Conservation (phyloP, 2,329 filamentous ascomycete species). For the Fusarium vanettenii region DNA sequence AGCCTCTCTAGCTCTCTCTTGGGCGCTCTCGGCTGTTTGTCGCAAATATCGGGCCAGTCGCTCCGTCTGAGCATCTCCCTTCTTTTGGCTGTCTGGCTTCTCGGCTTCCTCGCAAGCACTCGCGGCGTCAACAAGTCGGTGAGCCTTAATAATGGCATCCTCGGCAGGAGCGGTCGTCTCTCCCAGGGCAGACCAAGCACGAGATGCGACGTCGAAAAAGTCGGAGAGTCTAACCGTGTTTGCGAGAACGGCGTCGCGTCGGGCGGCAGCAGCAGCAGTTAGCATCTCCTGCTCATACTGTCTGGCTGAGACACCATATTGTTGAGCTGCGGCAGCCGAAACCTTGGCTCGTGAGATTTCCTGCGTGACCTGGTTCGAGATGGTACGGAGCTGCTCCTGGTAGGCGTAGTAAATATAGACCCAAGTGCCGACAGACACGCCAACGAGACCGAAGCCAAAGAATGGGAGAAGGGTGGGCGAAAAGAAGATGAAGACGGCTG, state of each 20-base stretch:
- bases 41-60: conserved; percentile 12
- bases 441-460: conserved; percentile 7
- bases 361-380: conserved; percentile 1
- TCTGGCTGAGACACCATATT: conserved; percentile 7
- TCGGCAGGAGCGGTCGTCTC: conserved; percentile 27
- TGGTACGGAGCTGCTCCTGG: conserved; percentile 11
- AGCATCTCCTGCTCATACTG: conserved; percentile 28
- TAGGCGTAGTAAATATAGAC: conserved; percentile 19
- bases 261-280: not conserved
- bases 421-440: conserved; percentile 18
- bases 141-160: conserved; percentile 22
- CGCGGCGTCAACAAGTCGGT: conserved; percentile 17
- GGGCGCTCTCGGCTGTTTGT: conserved; percentile 26
- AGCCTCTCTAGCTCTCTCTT: conserved; percentile 21
- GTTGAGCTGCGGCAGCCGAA: conserved; percentile 11
- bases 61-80: conserved; percentile 9
- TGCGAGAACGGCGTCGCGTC: conserved; percentile 13
- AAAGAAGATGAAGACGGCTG: conserved; percentile 20
- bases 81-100: conserved; percentile 23
- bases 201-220: conserved; percentile 23
- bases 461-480: conserved; percentile 5
- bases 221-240: conserved; percentile 5
- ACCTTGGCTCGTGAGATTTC: conserved; percentile 19
- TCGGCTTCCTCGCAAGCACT: conserved; percentile 22
- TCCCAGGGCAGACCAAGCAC: conserved; percentile 21